These are phyloP conservation scores for Amaranthus palmeri DNA, from an alignment of 148 eudicot genomes.

Conservation along the genomic window DNA sequence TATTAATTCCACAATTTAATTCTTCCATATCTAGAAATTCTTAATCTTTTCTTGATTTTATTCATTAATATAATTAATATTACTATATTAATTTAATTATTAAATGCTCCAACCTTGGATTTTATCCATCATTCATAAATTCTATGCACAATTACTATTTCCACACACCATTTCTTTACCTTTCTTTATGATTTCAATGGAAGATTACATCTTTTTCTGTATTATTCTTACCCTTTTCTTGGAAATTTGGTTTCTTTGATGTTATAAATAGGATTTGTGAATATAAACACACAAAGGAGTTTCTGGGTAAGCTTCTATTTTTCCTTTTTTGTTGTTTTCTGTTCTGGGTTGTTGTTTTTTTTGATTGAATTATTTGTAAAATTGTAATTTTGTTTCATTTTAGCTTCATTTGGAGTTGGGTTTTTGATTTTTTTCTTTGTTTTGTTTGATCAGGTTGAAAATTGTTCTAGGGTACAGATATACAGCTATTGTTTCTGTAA, in stretches of 20 bases:
- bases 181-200: not conserved
- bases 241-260: slow-evolving; percentile 13
- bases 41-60: not conserved
- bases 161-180: not conserved
- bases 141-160: slow-evolving; percentile 1
- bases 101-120: not conserved
- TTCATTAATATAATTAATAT: not conserved
- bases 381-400: not conserved
- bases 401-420: not conserved
- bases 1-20: not conserved
- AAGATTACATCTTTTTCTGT: not conserved
- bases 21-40: too few relatives aligned
- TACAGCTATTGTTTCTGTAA: too few relatives aligned
- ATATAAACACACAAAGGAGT: not conserved
- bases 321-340: not conserved
- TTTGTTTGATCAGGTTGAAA: slow-evolving; percentile 26
- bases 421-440: not conserved
- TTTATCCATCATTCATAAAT: slow-evolving; percentile 17
- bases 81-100: too few relatives aligned
- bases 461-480: not conserved
- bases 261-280: not conserved
- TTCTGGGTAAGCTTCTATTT: slow-evolving; percentile 24
- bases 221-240: not conserved
- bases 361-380: not conserved
- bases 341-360: not conserved